phyloP scores from a whole-genome alignment of 805 yeast species.

The Torulaspora maleeae region DNA sequence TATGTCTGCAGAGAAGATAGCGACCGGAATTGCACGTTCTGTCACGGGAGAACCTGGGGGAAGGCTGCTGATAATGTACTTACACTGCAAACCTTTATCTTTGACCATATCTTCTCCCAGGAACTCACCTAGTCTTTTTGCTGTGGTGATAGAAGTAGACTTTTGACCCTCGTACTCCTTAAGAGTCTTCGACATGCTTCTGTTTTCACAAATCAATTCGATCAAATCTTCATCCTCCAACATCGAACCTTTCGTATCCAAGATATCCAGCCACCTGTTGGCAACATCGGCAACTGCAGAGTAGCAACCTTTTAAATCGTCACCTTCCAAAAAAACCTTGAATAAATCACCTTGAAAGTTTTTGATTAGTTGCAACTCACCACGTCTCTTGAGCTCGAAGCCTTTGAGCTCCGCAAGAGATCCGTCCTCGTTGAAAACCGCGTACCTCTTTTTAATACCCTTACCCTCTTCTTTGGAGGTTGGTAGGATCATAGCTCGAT shows the following conservation, averaged over 20 bases:
- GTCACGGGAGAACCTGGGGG: conserved; percentile 89
- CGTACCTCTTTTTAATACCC: conserved; percentile 92
- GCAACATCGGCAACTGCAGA: conserved; percentile 88
- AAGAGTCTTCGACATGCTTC: conserved; percentile 88
- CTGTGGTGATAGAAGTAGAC: conserved; percentile 94
- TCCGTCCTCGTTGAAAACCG: conserved; percentile 94
- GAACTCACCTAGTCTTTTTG: conserved; percentile 87
- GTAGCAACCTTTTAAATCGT: conserved; percentile 73
- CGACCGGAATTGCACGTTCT: conserved; percentile 94
- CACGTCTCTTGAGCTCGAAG: conserved; percentile 93
- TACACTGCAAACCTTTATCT: conserved; percentile 93
- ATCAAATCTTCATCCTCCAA: conserved; percentile 91
- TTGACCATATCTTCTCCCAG: conserved; percentile 95
- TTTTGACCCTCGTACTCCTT: conserved; percentile 87
- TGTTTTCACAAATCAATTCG: conserved; percentile 91
- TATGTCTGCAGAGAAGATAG: conserved; percentile 82
- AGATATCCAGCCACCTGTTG: conserved; percentile 90
- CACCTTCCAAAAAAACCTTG: conserved; percentile 84
- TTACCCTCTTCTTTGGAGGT: conserved; percentile 97
- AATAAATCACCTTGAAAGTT: conserved; percentile 94
- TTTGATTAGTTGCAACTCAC: conserved; percentile 88
- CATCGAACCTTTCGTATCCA: conserved; percentile 80
- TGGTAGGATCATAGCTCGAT: conserved; percentile 94
- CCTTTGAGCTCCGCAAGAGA: conserved; percentile 93
- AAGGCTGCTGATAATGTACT: conserved; percentile 79